Evolutionary conservation across 1,284 basidiomycete genomes (phyloP).

Genomic region (Cryptococcus amylolentus): DNA sequence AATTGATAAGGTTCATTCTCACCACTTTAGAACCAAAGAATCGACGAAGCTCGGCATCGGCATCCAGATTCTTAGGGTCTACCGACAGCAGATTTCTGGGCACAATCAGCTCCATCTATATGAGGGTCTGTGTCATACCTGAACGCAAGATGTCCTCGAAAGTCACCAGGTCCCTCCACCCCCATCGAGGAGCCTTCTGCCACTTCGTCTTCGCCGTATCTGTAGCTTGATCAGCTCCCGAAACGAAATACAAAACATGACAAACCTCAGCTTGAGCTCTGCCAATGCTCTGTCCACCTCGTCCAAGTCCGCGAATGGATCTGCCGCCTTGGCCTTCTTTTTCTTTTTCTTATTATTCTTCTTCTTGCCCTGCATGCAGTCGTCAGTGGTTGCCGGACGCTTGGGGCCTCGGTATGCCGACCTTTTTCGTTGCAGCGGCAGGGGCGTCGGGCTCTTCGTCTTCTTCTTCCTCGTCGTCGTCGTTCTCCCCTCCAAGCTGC

Average conservation of each 20-base stretch:
- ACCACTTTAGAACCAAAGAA: conserved; percentile 91
- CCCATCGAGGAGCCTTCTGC: conserved; percentile 3
- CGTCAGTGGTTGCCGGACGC: not conserved
- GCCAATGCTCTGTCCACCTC: conserved; percentile 78
- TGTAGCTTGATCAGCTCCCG: not conserved
- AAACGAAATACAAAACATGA: conserved; percentile 4
- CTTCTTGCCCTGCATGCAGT: conserved; percentile 2
- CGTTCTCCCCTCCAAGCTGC: conserved; percentile 24
- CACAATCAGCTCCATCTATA: not conserved
- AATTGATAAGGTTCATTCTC: conserved; percentile 29
- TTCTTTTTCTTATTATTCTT: conserved; percentile 54
- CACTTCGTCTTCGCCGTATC: conserved; percentile 22
- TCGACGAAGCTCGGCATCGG: conserved; percentile 79
- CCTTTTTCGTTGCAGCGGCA: conserved; percentile 24
- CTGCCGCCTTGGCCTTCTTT: conserved; percentile 54
- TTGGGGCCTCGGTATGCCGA: not conserved
- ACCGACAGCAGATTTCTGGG: conserved; percentile 63
- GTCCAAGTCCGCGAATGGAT: conserved; percentile 57
- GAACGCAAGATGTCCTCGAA: conserved; percentile 21
- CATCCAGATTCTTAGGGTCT: conserved; percentile 72
- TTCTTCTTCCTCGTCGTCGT: conserved; percentile 19
- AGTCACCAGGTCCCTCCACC: conserved; percentile 2
- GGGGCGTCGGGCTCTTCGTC: conserved; percentile 22
- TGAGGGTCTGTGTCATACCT: not conserved
- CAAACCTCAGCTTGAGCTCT: conserved; percentile 71